Conservation (phyloP, 2,329 filamentous ascomycete genomes). For the Apiospora malaysiana region DNA sequence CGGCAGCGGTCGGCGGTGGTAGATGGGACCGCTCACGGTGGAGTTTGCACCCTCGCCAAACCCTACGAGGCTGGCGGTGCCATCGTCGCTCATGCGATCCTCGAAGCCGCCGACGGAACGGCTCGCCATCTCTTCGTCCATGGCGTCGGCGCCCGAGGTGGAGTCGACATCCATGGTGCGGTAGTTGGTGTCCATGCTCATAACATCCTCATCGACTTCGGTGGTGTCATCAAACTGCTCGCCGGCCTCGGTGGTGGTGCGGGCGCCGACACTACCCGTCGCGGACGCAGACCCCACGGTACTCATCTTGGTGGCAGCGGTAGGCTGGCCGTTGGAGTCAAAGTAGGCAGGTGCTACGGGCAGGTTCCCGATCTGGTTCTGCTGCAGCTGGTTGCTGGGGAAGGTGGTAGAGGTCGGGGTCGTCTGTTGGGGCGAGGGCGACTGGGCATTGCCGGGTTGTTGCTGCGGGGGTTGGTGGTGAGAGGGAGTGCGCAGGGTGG, state of each 20-base stretch:
- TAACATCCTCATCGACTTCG: constrained; percentile 68
- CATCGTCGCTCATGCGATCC: constrained; percentile 86
- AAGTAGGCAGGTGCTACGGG: constrained; percentile 77
- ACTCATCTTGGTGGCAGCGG: constrained; percentile 76
- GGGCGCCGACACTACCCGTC: constrained; percentile 76
- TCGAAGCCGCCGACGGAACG: constrained; percentile 59
- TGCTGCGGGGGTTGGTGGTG: constrained; percentile 32
- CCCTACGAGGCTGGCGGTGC: constrained; percentile 81
- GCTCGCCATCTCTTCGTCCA: constrained; percentile 48
- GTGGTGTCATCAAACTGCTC: constrained; percentile 63
- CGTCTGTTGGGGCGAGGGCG: constrained; percentile 54
- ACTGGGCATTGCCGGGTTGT: constrained; percentile 36
- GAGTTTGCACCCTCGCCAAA: constrained; percentile 92
- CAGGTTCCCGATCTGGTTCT: constrained; percentile 23
- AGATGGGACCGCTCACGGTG: constrained; percentile 80
- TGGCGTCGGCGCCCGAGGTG: constrained; percentile 38
- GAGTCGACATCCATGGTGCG: constrained; percentile 62
- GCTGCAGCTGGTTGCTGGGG: constrained; percentile 46
- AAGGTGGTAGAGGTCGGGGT: constrained; percentile 57
- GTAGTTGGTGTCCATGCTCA: constrained; percentile 70
- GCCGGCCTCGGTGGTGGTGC: constrained; percentile 56
- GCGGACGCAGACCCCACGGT: constrained; percentile 92
- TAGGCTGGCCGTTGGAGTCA: constrained; percentile 74
- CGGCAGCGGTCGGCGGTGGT: constrained; percentile 58
- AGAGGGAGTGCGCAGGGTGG: constrained; percentile 68